These are phyloP conservation scores for Fusarium sterilihyphosum DNA, from an alignment of 2,329 filamentous ascomycete genomes.

Conservation along the genomic window DNA sequence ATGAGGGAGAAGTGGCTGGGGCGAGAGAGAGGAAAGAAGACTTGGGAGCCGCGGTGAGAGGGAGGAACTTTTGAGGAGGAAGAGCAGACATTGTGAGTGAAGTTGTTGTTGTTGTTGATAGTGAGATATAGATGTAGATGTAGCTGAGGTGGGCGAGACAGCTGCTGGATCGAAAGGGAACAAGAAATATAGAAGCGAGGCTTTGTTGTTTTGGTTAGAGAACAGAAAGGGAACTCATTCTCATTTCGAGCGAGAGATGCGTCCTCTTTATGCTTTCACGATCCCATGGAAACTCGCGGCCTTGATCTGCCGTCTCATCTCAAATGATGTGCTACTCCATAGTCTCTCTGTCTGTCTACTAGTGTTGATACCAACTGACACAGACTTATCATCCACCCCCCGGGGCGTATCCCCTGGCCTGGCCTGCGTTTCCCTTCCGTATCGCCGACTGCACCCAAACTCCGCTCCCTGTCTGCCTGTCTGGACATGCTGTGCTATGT, in stretches of 20 bases:
- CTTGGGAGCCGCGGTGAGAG: constrained; percentile 38
- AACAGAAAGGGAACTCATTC: constrained; percentile 6
- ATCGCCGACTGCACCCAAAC: constrained; percentile 28
- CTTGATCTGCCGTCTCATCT: constrained; percentile 24
- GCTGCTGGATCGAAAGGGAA: constrained; percentile 29
- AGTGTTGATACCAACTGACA: not conserved
- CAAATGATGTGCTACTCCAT: constrained; percentile 11
- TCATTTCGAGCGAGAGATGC: constrained; percentile 35
- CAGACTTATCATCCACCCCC: constrained; percentile 10
- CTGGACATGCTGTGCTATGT: not conserved
- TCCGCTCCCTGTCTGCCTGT: not conserved
- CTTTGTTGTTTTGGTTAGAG: constrained; percentile 30
- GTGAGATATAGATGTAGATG: constrained; percentile 1
- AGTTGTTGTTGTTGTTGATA: not conserved
- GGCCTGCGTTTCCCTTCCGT: constrained; percentile 32
- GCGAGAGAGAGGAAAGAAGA: constrained; percentile 65
- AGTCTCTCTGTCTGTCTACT: not conserved
- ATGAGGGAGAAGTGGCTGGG: constrained; percentile 66
- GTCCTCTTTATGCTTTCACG: constrained; percentile 43
- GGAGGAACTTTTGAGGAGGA: constrained; percentile 43
- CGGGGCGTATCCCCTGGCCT: constrained; percentile 16
- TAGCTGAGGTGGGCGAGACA: constrained; percentile 42
- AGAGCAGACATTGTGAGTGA: constrained; percentile 37
- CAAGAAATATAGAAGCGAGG: constrained; percentile 12
- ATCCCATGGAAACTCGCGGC: constrained; percentile 3